phyloP scores from a whole-genome alignment of 768 basidiomycete species.

The Kwoniella sp. region DNA sequence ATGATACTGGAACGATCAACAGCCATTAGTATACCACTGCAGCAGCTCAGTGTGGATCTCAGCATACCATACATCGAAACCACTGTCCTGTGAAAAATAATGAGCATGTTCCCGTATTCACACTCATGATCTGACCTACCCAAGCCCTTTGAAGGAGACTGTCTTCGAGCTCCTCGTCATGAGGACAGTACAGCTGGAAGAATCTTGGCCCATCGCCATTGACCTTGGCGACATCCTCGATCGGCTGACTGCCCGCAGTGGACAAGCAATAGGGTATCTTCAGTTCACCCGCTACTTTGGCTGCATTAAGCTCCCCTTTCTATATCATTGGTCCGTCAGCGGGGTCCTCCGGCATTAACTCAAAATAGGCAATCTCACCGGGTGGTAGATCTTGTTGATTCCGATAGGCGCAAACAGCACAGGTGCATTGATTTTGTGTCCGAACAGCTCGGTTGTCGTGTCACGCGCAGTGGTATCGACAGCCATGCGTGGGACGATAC shows the following conservation, averaged over 20 bases:
- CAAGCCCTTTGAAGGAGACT: conserved; percentile 59
- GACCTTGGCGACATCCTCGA: conserved; percentile 75
- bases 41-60: conserved; percentile 46
- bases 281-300: conserved; percentile 67
- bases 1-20: neutral
- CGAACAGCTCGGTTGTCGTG: conserved; percentile 61
- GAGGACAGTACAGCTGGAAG: conserved; percentile 65
- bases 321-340: no score
- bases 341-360: neutral
- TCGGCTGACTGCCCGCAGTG: conserved; percentile 70
- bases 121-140: conserved; percentile 15
- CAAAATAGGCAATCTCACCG: neutral
- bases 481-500: conserved; percentile 69
- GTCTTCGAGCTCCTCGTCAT: conserved; percentile 62
- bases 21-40: neutral
- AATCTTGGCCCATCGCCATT: conserved; percentile 63
- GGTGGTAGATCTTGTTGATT: conserved; percentile 60
- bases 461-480: conserved; percentile 62
- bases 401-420: conserved; percentile 69
- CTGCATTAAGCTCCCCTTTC: conserved; percentile 72
- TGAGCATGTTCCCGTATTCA: conserved; percentile 24
- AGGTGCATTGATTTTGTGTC: conserved; percentile 62
- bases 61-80: conserved; percentile 62
- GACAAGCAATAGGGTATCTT: conserved; percentile 74
- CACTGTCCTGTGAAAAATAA: conserved; percentile 30